Base-by-base conservation (phyloP, 1,284 basidiomycete species). In the Porogramme epimiltina region DNA sequence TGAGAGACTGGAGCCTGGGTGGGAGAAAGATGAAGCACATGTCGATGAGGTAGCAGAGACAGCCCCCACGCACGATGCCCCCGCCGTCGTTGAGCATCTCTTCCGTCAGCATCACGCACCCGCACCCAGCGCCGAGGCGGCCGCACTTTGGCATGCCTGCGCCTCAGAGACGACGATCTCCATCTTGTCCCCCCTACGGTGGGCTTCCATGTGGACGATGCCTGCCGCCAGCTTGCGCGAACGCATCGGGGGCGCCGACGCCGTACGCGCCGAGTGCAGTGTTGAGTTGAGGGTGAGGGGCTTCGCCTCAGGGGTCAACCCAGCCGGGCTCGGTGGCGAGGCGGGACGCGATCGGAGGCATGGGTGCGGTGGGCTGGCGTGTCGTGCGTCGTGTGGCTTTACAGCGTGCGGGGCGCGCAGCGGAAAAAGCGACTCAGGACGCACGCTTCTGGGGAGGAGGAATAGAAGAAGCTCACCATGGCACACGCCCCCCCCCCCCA, bases 71-170 rank as follows among this genome's bases (percentile, higher is more conserved):
- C 24, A 87, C 73, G 77, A 85, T 84, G 1, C 83, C 82, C 26
- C 84, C 83, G 15, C 86, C 86, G n/a, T n/a, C n/a, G 59, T 89
- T 88, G 24, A 87, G 71, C 84, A 87, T 87, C 54, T 78, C 85
- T 9, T 26, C 24, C 36, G 19, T 37, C 45, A 58, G 41, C 39
- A 28, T 23, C 24, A 3, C 24, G 36, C 34, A 26, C 51, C n/a
- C 45, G 39, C 22, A 22, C n/a, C n/a, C n/a, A n/a, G n/a, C n/a
- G n/a, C n/a, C 11, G 15, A n/a, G 42, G 19, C 3, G 49, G 76
- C 33, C 63, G 81, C 28, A 51, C 85, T 73, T 71, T 83, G 81
- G 49, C 75, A 74, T 41, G 87, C 82, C 39, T 74, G 66, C 16
- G 34, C 70, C 62, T 88, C 86, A 4, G 82, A 80, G 11, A 80